Base-by-base conservation (phyloP, 1,284 basidiomycete genomes). In the Coriolopsis trogii region DNA sequence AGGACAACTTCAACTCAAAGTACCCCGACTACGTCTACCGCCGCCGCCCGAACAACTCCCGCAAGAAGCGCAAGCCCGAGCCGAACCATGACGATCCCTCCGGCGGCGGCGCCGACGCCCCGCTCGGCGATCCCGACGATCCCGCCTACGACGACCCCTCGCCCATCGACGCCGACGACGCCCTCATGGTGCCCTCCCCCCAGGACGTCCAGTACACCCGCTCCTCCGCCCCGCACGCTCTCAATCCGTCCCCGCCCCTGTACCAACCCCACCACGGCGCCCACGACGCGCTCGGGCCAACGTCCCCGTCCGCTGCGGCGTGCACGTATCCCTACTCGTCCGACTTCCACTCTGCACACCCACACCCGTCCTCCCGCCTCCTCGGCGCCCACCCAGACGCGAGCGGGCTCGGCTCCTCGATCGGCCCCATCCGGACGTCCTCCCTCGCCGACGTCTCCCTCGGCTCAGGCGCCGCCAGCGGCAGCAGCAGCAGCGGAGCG, bases 1-100 rank as follows among this genome's bases (percentile, higher is more conserved):
- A 92, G 68, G 90, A 92, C 60, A 84, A 74, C 49, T 92, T 92
- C 76, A 91, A 92, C 68, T 71, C 77, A n/a, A 87, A 84, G 64
- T 92, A 91, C 68, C 90, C 90, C 18, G 89, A 91, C 75, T 92
- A 92, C 63, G 89, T 92, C 36, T 92, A 92, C 72, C 81, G 85
- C 55, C 81, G 89, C 39, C 77, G 90, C 39, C 90, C 89, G 24
- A 92, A 92, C 72, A 91, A 92, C 67, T 87, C 85, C 51, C 81
- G 89, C 61, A 87, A 82, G 69, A 81, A 82, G 60, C 78, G 85
- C 61, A 81, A 80, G 61, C 65, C 77, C 3, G 84, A 87, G 55
- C 63, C 69, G 34, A 61, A 68, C 36, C 61, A 67, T 28, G 68
- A 66, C 53, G 59, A 65, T 26, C 51, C 63, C n/a, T 58, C 60